phyloP scores from a whole-genome alignment of 2,329 filamentous ascomycete genomes.

The Fusarium dimerum region DNA sequence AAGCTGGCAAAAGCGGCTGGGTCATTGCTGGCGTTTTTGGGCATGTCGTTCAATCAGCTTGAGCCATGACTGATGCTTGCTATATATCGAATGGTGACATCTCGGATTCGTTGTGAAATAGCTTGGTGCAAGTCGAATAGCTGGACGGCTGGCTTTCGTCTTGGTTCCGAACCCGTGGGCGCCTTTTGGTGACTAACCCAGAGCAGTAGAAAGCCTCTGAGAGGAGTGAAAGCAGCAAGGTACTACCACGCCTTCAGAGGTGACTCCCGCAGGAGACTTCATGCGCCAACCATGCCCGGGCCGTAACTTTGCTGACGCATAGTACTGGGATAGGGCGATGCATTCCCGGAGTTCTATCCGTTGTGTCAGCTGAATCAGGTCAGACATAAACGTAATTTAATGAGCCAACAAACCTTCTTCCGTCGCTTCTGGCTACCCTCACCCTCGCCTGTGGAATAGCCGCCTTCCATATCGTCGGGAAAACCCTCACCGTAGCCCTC shows the following conservation, averaged over 20 bases:
- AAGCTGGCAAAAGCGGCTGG: constrained; percentile 12
- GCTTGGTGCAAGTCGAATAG: not conserved
- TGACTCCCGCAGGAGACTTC: constrained; percentile 24
- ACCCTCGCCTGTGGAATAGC: constrained; percentile 73
- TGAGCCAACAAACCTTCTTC: constrained; percentile 57
- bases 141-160: constrained; percentile 7
- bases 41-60: not conserved
- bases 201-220: constrained; percentile 3
- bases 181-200: constrained; percentile 14
- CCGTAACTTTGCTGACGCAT: constrained; percentile 57
- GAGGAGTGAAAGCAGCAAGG: constrained; percentile 1
- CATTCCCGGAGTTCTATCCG: constrained; percentile 48
- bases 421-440: constrained; percentile 66
- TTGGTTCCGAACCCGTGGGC: constrained; percentile 10
- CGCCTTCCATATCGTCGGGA: constrained; percentile 62
- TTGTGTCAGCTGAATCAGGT: constrained; percentile 41
- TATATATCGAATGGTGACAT: not conserved
- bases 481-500: constrained; percentile 75
- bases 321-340: constrained; percentile 43
- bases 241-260: constrained; percentile 1
- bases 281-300: constrained; percentile 60
- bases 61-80: not conserved
- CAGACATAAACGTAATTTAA: constrained; percentile 5
- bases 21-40: constrained; percentile 17
- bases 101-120: not conserved